phyloP scores from a whole-genome alignment of 2,329 filamentous ascomycete genomes.

The Aspergillus terreus region DNA sequence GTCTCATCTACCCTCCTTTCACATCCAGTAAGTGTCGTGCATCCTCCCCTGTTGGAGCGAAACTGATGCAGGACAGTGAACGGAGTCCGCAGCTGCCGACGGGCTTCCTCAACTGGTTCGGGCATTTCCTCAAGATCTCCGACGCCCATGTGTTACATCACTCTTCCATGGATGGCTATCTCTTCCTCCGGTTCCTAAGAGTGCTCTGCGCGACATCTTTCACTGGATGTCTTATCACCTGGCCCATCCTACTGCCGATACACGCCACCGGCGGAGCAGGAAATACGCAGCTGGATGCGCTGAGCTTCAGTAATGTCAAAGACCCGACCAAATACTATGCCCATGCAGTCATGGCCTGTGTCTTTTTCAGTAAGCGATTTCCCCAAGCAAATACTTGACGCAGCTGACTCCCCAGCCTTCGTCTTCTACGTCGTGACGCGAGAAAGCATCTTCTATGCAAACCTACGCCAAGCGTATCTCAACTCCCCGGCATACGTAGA shows the following conservation, averaged over 20 bases:
- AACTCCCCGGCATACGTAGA: slow-evolving; percentile 78
- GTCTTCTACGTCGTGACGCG: slow-evolving; percentile 81
- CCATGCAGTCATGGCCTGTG: slow-evolving; percentile 69
- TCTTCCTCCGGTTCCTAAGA: slow-evolving; percentile 84
- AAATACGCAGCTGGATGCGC: slow-evolving; percentile 65
- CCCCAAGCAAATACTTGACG: background rate
- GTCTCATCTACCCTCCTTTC: slow-evolving; percentile 40
- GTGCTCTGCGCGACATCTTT: slow-evolving; percentile 75
- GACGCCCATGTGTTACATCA: slow-evolving; percentile 85
- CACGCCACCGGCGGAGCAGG: slow-evolving; percentile 76
- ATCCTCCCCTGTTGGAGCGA: background rate
- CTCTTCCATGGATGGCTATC: slow-evolving; percentile 85
- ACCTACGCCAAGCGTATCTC: slow-evolving; percentile 84
- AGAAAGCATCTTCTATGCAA: slow-evolving; percentile 87
- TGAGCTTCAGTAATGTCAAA: slow-evolving; percentile 75
- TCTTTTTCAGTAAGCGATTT: slow-evolving; percentile 62
- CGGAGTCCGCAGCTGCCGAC: slow-evolving; percentile 46
- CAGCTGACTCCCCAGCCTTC: slow-evolving; percentile 51
- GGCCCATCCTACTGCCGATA: slow-evolving; percentile 83
- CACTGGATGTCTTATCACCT: slow-evolving; percentile 76
- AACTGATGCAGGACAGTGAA: slow-evolving; percentile 30
- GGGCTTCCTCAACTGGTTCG: slow-evolving; percentile 54
- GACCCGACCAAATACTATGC: slow-evolving; percentile 69
- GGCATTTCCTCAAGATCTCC: slow-evolving; percentile 50
- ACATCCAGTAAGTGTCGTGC: slow-evolving; percentile 32